Percentiles rank a stretch among this genome's conserved stretches.
Conservation (phyloP, 2,329 filamentous ascomycete species). For the Epichloe scottii region DNA sequence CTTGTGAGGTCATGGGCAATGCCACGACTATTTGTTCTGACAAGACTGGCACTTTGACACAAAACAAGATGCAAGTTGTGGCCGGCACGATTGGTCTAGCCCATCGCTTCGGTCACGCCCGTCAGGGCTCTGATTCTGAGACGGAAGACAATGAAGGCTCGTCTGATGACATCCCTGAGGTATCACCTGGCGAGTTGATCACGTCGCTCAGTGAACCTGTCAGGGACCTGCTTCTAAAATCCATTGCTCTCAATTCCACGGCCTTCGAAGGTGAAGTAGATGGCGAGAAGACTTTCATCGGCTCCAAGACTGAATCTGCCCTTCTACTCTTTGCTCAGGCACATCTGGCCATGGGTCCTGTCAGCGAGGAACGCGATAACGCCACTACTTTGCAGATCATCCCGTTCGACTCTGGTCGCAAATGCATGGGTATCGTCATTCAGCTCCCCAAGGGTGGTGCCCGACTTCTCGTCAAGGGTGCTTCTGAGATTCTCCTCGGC, state of each 20-base stretch:
- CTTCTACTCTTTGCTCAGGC: conserved; percentile 57
- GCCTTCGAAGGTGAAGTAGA: conserved; percentile 66
- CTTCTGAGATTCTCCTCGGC: conserved; percentile 49
- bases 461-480: conserved; percentile 50
- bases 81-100: conserved; percentile 44
- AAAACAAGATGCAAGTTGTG: conserved; percentile 58
- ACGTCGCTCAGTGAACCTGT: conserved; percentile 32
- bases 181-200: conserved; percentile 33
- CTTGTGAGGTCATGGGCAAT: conserved; percentile 73
- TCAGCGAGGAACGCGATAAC: conserved; percentile 51
- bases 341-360: conserved; percentile 52
- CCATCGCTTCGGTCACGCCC: conserved; percentile 38
- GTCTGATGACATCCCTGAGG: conserved; percentile 22
- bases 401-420: conserved; percentile 64
- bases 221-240: conserved; percentile 44
- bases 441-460: conserved; percentile 37
- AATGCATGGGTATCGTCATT: conserved; percentile 54
- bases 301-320: conserved; percentile 68
- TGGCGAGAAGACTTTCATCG: conserved; percentile 53
- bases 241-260: conserved; percentile 55
- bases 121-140: conserved; percentile 13
- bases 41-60: conserved; percentile 55
- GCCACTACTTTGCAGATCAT: conserved; percentile 51
- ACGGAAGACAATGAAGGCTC: conserved; percentile 13
- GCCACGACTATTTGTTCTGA: conserved; percentile 59